phyloP scores from a whole-genome alignment of 306 rosid species.

The Delonix regia region DNA sequence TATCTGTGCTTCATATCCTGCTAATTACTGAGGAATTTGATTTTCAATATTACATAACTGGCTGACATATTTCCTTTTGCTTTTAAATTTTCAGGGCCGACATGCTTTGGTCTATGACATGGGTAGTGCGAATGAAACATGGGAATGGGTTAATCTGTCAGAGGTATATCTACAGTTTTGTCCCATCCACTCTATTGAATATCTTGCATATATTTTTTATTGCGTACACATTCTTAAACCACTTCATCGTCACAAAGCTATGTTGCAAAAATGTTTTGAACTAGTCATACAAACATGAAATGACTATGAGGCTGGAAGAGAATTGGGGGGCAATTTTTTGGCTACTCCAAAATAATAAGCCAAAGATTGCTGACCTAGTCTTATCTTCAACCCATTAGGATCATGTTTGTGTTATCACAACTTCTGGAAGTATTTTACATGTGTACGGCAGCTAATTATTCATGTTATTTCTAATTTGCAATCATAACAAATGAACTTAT shows the following conservation, averaged over 20 bases:
- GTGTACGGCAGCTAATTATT: background rate
- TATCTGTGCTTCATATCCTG: background rate
- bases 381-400: background rate
- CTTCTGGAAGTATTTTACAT: background rate
- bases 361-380: background rate
- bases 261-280: background rate
- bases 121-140: conserved; percentile 69
- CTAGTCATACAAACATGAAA: background rate
- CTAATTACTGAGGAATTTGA: conserved; percentile 19
- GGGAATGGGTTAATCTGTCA: conserved; percentile 91
- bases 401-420: background rate
- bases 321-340: background rate
- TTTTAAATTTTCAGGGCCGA: conserved; percentile 65
- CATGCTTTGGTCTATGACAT: conserved; percentile 86
- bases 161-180: conserved; percentile 62
- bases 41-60: conserved; percentile 34
- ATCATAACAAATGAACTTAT: background rate
- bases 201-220: background rate
- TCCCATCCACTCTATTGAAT: conserved; percentile 6
- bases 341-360: background rate
- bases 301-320: background rate
- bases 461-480: background rate
- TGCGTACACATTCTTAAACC: background rate
- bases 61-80: conserved; percentile 15
- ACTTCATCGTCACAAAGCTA: background rate